Base-by-base conservation (phyloP, 169 alveolate species). In the Plasmodium yoelii region DNA sequence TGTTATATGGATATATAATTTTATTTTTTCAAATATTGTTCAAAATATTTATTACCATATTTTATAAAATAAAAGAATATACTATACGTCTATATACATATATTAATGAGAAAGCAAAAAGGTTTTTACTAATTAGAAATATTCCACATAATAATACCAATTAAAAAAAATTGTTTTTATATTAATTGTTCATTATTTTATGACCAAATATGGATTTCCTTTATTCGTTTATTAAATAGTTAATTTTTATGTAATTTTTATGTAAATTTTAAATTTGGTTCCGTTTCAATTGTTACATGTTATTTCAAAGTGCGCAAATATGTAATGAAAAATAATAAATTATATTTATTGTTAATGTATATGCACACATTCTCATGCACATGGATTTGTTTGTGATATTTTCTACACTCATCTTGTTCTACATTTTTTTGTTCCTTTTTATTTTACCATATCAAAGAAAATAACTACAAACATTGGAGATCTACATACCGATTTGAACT, bases 1-100 rank as follows among this genome's bases (percentile, higher is more conserved):
- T 75, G n/a, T 28, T 75, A 15, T 49, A 75, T 22, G 26, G 28
- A 7, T 61, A 75, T 34, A 39, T 75, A 75, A 61, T 75, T 8
- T 13, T 75, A 47, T 26, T 75, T 47, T 26, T 75, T 39, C 19
- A 63, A 19, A 13, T 61, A 13, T 2, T 63, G 4, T 46, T 75
- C 49, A 61, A 61, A 53, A 55, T 75, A 34, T n/a, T 75, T 39
- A 19, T 24, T 24, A 42, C 53, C 9, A 0, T 55, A 7, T 75
- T 13, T 56, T 56, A 63, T n/a, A 6, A 46, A 6, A 5, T 75
- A 5, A 75, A 75, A 42, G 47, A 75, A n/a, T 61, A 53, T 47
- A 6, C 56, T n/a, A 42, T 47, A 34, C 73, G 74, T 12, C 24
- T 63, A 1, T 49, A 26, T 15, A 34, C 53, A 0, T 51, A 63